phyloP scores from a whole-genome alignment of 768 basidiomycete species.

The Termitomyces sp. region DNA sequence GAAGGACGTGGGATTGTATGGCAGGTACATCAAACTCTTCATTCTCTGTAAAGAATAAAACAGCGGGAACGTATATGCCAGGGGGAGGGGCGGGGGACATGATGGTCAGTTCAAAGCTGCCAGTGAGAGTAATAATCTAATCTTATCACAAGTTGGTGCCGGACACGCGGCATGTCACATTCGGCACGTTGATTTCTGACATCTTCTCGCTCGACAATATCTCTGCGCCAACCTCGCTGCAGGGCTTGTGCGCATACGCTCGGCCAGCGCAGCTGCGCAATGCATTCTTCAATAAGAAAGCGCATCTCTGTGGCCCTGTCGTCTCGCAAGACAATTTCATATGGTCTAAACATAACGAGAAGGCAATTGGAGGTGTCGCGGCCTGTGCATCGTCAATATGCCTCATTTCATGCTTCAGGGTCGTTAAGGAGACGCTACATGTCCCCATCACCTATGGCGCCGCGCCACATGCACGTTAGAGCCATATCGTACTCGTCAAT shows the following conservation, averaged over 20 bases:
- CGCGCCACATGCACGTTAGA: slow-evolving; percentile 70
- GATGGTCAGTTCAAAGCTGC: background rate
- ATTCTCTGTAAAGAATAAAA: slow-evolving; percentile 67
- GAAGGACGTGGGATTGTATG: slow-evolving; percentile 65
- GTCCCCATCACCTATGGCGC: slow-evolving; percentile 33
- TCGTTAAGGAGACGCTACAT: slow-evolving; percentile 49
- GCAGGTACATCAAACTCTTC: slow-evolving; percentile 68
- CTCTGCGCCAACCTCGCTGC: background rate
- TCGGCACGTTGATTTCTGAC: slow-evolving; percentile 6
- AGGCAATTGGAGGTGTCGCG: slow-evolving; percentile 28
- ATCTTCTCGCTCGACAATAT: background rate
- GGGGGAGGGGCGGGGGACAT: slow-evolving; percentile 48
- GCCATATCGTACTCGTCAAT: slow-evolving; percentile 85
- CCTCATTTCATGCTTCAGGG: slow-evolving; percentile 53
- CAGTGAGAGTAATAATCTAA: slow-evolving; percentile 9
- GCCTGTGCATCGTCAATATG: slow-evolving; percentile 55
- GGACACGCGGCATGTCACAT: slow-evolving; percentile 11
- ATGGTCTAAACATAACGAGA: slow-evolving; percentile 47
- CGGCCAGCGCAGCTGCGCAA: slow-evolving; percentile 3
- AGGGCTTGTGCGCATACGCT: background rate
- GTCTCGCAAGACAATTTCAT: slow-evolving; percentile 47
- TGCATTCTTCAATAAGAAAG: slow-evolving; percentile 17
- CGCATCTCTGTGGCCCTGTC: slow-evolving; percentile 12
- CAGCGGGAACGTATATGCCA: slow-evolving; percentile 76
- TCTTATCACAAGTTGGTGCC: slow-evolving; percentile 12